Evolutionary conservation across 2,329 filamentous ascomycete genomes (phyloP), one percentile per base, ranked within the genome.

Genomic region (Arachnopeziza araneosa): DNA sequence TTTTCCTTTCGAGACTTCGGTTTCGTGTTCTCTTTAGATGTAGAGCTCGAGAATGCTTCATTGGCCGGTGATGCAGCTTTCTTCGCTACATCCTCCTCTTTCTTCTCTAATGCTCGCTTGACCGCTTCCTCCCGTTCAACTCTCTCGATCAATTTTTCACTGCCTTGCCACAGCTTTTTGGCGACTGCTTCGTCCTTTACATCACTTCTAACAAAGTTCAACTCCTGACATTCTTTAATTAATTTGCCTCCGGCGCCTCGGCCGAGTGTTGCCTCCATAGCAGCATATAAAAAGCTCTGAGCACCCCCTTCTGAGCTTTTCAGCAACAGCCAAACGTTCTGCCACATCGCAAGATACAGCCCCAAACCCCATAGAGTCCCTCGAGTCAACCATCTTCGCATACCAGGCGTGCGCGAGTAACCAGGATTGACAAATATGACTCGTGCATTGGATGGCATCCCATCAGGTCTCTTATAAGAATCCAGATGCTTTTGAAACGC

Each of bases 401-500:
- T 96, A 1, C 95, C 93, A 0, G 93, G 91, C 9, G 93, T 98
- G 56, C 95, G 85, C 24, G 86, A 83, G 65, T 88, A 84, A 22
- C 95, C 93, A 0, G 95, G 95, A 69, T 99, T 93, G 1, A 93
- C 90, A 60, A 96, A 83, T 55, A 96, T 79, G 52, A 97, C 91
- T 36, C 90, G 85, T 2, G 92, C 83, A 67, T 91, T 96, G 78
- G 87, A 88, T 0, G 91, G 91, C 54, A 90, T 79, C 63, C 88
- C 83, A 72, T 99, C 95, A 0, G 93, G 91, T 24, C 95, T 83
- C 69, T 90, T 84, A 75, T 96, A 96, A 1, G 87, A 78, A 66
- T 92, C 87, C 53, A 99, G 80, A 72, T 97, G 93, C 73, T 96
- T 95, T 76, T 98, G 93, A 73, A 93, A 96, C 9, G 93, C 89